Percentiles rank a stretch among this genome's conserved stretches.
Evolutionary conservation across 2,329 filamentous ascomycete genomes (phyloP).

Genomic region (Phialophora tarda): DNA sequence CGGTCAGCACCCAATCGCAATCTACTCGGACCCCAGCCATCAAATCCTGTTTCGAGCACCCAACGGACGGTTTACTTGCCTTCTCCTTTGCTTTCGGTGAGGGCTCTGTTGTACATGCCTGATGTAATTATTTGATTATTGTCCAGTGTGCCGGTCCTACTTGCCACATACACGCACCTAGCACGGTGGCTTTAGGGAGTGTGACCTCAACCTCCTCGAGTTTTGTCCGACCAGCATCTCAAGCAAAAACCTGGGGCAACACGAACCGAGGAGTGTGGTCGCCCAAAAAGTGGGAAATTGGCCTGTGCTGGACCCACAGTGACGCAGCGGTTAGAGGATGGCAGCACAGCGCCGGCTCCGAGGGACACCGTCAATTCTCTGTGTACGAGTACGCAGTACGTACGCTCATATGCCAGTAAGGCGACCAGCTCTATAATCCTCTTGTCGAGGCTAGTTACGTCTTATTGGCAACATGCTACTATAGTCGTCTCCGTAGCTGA

Average conservation of each 20-base stretch:
- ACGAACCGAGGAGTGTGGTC: conserved; percentile 5
- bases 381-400: background rate
- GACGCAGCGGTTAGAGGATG: conserved; percentile 3
- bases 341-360: background rate
- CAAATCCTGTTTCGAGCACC: conserved; percentile 25
- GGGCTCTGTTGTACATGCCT: conserved; percentile 5
- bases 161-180: background rate
- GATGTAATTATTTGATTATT: conserved; percentile 8
- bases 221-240: background rate
- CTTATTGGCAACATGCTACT: background rate
- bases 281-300: conserved; percentile 24
- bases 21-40: background rate
- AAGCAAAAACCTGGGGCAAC: conserved; percentile 7
- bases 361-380: background rate
- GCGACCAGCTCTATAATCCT: background rate
- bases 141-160: conserved; percentile 1
- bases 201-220: conserved; percentile 5
- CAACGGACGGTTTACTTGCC: background rate
- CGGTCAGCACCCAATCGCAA: conserved; percentile 21
- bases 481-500: background rate
- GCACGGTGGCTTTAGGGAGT: background rate
- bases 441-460: background rate
- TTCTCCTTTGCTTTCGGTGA: background rate
- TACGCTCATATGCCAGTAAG: background rate
- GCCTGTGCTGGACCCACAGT: conserved; percentile 12